Percentiles rank a stretch among this genome's conserved stretches.
Conservation (phyloP, 495 filamentous ascomycete species). For the Thozetella sp. region DNA sequence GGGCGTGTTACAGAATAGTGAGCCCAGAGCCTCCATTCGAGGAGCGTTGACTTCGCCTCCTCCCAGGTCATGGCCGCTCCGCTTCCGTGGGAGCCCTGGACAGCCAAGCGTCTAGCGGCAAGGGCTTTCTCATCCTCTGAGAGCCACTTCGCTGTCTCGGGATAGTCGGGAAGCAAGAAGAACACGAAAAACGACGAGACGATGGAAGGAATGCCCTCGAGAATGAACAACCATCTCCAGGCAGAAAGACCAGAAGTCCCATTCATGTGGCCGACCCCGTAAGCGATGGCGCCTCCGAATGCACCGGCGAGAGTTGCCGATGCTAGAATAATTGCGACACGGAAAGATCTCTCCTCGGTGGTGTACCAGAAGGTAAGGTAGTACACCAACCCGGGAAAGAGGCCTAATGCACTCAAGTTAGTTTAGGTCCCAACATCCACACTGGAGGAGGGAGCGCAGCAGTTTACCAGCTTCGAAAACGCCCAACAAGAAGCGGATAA, state of each 20-base stretch:
- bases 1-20: constrained; percentile 45
- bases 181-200: constrained; percentile 51
- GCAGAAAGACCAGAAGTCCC: constrained; percentile 52
- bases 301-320: constrained; percentile 66
- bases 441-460: not conserved
- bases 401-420: constrained; percentile 20
- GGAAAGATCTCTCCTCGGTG: constrained; percentile 57
- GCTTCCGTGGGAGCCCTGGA: constrained; percentile 56
- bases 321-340: constrained; percentile 62
- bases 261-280: constrained; percentile 64
- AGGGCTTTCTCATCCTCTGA: constrained; percentile 53
- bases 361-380: constrained; percentile 69
- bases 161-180: constrained; percentile 63
- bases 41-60: constrained; percentile 55
- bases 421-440: not conserved
- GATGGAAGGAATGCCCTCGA: constrained; percentile 62
- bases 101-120: constrained; percentile 47
- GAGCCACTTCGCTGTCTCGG: constrained; percentile 52
- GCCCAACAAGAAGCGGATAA: constrained; percentile 61
- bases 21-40: constrained; percentile 59
- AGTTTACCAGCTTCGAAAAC: constrained; percentile 36
- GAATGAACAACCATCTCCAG: constrained; percentile 72
- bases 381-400: constrained; percentile 65
- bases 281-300: constrained; percentile 67
- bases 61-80: constrained; percentile 54